These are phyloP conservation scores for Cladosporium sp. DNA, from an alignment of 2,329 filamentous ascomycete species.

Conservation along the genomic window DNA sequence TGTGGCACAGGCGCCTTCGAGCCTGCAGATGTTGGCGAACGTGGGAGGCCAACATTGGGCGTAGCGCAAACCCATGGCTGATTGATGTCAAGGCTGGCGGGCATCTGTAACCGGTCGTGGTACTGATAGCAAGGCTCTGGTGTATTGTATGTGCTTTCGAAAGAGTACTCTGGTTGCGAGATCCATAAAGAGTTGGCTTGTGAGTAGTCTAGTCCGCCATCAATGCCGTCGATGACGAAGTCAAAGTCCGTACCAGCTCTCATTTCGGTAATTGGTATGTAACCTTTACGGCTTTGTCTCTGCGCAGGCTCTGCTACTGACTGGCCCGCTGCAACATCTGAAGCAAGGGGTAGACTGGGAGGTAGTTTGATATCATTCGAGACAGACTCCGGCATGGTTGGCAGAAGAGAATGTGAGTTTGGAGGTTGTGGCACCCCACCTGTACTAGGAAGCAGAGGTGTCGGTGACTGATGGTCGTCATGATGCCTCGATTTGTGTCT, in stretches of 20 bases:
- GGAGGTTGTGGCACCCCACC: background rate
- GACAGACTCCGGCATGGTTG: too few relatives aligned
- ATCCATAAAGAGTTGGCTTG: background rate
- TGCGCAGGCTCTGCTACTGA: background rate
- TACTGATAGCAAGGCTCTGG: background rate
- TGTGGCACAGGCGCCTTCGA: background rate
- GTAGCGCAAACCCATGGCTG: background rate
- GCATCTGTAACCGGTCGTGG: background rate
- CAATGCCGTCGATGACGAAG: slow-evolving; percentile 16
- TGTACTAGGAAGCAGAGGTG: background rate
- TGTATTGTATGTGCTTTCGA: background rate
- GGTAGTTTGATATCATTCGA: too few relatives aligned
- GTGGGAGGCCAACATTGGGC: background rate
- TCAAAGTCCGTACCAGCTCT: background rate
- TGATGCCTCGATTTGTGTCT: slow-evolving; percentile 43
- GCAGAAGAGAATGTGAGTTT: too few relatives aligned
- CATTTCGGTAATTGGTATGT: background rate
- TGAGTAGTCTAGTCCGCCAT: background rate
- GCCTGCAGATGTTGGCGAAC: background rate
- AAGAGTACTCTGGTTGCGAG: background rate
- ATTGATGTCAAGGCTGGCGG: background rate
- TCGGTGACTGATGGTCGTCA: background rate
- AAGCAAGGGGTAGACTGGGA: too few relatives aligned
- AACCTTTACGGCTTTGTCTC: background rate
- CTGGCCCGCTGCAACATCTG: background rate